Evolutionary conservation across 352 stramenopile genomes (phyloP), one percentile per base, ranked within the genome.

Genomic region (Globisporangium viniferum): DNA sequence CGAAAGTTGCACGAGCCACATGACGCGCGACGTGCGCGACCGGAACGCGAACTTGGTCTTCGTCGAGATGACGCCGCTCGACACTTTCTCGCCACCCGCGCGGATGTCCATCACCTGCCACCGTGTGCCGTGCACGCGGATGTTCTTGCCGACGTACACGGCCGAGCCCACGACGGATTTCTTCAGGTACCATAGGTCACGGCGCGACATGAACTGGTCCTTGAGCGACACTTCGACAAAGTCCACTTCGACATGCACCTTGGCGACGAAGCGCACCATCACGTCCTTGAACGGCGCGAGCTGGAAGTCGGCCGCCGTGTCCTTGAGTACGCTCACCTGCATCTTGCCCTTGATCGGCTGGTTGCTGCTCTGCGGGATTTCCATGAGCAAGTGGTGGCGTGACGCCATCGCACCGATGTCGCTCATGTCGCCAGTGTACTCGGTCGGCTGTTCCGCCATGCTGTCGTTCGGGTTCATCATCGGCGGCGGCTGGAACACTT

Each of bases 1-100:
- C 35, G 86, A 96, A 69, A 99, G 90, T 76, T 99, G 97, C 46
- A 99, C 94, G 33, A 99, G 83, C 97, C 97, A 99, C 78, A 99
- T 97, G 62, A 99, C 94, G 12, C 97, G 84, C 54, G 97, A 97
- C 31, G 94, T 98, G 27, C 95, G 91, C 70, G 95, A 95, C 20
- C 84, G 90, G 62, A 97, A 99, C 1, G 96, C 98, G 66, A 99
- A 98, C 72, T 98, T 99, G 33, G 98, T 99, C 14, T 90, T 86
- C 8, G 93, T 80, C 5, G 93, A 97, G 57, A 99, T 89, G 36
- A 99, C 88, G 46, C 97, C 98, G 27, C 90, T 98, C 59, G 86
- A 80, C 18, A 98, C 90, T 9, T 84, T 81, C n/a, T 92, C 73
- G 31, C 81, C 79, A 24, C 93, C 84, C 7, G 85, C 79, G 53